Base-by-base conservation (phyloP, 2,329 filamentous ascomycete genomes). In the Beauveria medogensis region DNA sequence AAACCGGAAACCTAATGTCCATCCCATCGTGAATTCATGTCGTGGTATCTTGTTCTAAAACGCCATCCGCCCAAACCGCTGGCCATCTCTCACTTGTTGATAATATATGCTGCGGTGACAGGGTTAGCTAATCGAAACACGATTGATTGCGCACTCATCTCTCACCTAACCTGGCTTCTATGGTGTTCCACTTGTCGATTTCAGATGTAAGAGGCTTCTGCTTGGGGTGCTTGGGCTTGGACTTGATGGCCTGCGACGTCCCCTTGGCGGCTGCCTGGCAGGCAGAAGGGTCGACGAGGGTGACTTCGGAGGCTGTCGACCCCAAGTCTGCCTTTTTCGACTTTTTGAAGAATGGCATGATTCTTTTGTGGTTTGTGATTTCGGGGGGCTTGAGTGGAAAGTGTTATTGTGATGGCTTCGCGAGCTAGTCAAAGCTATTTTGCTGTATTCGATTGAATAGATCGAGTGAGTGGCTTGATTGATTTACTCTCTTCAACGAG, bases 141-240 rank as follows among this genome's bases (percentile, higher is more conserved):
- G 20, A 6, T 44, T 10, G 22, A 44, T 20, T 14, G 34, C 22
- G 16, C 28, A 30, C 14, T 12, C 5, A 51, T 6, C 47, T 40
- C 57, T 53, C 47, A 59, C 57, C 57, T 40, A 59, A 46, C 50
- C 57, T 59, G 12, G 57, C 57, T 24, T 59, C 57, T n/a, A 53
- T 26, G 6, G 57, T 41, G 22, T 59, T 59, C 48, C 48, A 59
- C 41, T 59, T 59, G 20, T 59, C 57, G 16, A 26, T 20, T 22
- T 59, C 48, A 41, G 50, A 47, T 14, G 57, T 40, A 41, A 44
- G 47, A 7, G 24, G 47, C 14, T 22, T 44, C 56, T 52, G 56
- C 48, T 59, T 59, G 20, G 57, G 57, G 8, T 54, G 50, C 43
- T 20, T 48, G 10, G 54, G 9, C 56, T 43, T 44, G 37, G 50